A percentile compares a stretch with the other conserved stretches of the same genome.
These are phyloP conservation scores for Polygonum maritimum DNA, from an alignment of 148 eudicot genomes.

Conservation along the genomic window DNA sequence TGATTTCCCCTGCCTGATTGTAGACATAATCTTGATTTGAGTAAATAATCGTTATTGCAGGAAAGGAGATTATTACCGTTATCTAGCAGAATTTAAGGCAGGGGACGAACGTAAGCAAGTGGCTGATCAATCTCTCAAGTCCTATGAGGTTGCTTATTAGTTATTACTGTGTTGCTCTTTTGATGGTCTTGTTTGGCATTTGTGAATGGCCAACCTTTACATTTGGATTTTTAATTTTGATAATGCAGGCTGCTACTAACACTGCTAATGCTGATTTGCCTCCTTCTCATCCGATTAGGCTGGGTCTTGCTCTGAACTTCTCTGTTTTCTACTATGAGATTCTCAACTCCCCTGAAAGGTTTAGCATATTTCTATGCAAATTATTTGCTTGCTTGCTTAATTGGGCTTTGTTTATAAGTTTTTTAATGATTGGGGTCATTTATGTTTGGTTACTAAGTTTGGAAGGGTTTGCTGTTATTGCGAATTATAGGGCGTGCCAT, in stretches of 20 bases:
- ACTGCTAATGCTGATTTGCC: slow-evolving; percentile 25
- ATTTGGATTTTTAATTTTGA: not conserved
- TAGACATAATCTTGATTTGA: not conserved
- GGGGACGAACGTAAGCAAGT: slow-evolving; percentile 36
- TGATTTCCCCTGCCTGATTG: not conserved
- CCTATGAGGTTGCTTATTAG: slow-evolving; percentile 27
- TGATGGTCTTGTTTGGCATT: not conserved
- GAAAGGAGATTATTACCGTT: slow-evolving; percentile 38
- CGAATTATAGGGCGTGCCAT: slow-evolving; percentile 1
- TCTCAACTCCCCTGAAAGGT: slow-evolving; percentile 29
- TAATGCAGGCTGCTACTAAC: slow-evolving; percentile 22
- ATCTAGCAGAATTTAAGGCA: slow-evolving; percentile 35
- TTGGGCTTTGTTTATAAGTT: not conserved
- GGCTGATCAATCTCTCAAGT: slow-evolving; percentile 35
- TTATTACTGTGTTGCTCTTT: not conserved
- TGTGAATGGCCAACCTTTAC: not conserved
- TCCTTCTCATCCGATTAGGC: slow-evolving; percentile 29
- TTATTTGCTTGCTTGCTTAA: not conserved
- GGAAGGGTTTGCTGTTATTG: not conserved
- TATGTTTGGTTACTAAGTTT: not conserved
- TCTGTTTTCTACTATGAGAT: slow-evolving; percentile 30
- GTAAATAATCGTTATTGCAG: not conserved
- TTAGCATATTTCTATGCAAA: not conserved
- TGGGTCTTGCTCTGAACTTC: slow-evolving; percentile 27
- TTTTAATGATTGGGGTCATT: not conserved